Evolutionary conservation across 2,329 filamentous ascomycete species (phyloP).

Genomic region (Immersiporthe knoxdaviesiana): DNA sequence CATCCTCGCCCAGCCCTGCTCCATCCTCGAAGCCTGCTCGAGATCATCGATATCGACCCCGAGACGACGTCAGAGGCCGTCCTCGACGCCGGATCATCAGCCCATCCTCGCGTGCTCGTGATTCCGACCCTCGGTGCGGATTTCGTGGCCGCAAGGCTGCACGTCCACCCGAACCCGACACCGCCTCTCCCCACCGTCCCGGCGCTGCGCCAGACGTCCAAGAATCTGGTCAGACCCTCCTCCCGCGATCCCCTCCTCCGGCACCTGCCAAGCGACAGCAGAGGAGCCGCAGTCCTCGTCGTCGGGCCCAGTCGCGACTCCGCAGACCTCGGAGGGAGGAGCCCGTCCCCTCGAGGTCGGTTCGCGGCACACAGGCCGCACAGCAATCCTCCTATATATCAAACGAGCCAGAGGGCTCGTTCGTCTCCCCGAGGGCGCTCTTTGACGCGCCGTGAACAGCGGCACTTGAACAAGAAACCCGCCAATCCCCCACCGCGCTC

Average conservation of each 20-base stretch:
- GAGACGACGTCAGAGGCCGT: conserved; percentile 44
- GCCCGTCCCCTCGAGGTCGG: conserved; percentile 19
- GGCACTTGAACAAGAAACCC: conserved; percentile 33
- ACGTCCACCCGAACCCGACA: conserved; percentile 37
- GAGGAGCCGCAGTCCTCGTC: conserved; percentile 37
- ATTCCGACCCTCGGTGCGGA: conserved; percentile 40
- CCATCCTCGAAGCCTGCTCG: conserved; percentile 39
- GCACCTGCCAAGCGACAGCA: conserved; percentile 35
- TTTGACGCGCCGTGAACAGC: conserved; percentile 34
- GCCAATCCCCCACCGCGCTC: conserved; percentile 32
- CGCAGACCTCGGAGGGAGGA: conserved; percentile 30
- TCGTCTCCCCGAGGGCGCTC: conserved; percentile 32
- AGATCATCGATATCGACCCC: conserved; percentile 44
- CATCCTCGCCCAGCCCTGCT: conserved; percentile 36
- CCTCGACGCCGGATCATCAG: conserved; percentile 32
- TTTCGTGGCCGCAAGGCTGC: conserved; percentile 44
- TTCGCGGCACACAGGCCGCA: conserved; percentile 25
- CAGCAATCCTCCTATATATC: conserved; percentile 16
- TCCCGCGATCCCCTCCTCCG: conserved; percentile 34
- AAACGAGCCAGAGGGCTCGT: conserved; percentile 27
- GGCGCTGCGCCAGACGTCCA: conserved; percentile 17
- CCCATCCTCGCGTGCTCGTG: conserved; percentile 34
- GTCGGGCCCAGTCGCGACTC: conserved; percentile 30
- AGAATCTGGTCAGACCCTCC: conserved; percentile 28
- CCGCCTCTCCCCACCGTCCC: conserved; percentile 27